A percentile compares a stretch with the other conserved stretches of the same genome.
Evolutionary conservation across 371 early-diverging fungal genomes (phyloP).

Genomic region (Lichtheimia corymbifera): DNA sequence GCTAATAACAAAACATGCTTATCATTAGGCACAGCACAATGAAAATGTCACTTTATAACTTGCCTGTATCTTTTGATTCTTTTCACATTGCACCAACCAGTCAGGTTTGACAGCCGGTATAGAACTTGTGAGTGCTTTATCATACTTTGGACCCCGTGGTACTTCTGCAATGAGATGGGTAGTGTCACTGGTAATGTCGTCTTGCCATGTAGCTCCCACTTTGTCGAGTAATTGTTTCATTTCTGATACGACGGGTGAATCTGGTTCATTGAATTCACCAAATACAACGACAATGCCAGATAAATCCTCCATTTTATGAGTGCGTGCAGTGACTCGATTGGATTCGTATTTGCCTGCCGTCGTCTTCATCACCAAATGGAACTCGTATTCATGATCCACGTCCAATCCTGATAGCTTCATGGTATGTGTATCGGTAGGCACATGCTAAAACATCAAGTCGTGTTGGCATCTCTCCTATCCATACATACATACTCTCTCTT

Average conservation of each 20-base stretch:
- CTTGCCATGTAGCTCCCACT: conserved; percentile 88
- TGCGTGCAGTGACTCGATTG: conserved; percentile 75
- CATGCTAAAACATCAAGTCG: conserved; percentile 23
- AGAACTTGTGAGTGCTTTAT: conserved; percentile 82
- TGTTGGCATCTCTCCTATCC: no score
- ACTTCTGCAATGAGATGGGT: conserved; percentile 90
- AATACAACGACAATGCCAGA: conserved; percentile 93
- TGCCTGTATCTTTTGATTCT: conserved; percentile 86
- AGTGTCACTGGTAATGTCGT: conserved; percentile 82
- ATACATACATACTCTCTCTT: no score
- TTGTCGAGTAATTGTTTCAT: conserved; percentile 78
- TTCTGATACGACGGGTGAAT: conserved; percentile 57
- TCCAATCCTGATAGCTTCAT: conserved; percentile 88
- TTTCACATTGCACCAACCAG: conserved; percentile 91
- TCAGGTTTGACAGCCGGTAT: conserved; percentile 93
- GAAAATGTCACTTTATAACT: conserved; percentile 16
- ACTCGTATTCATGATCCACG: conserved; percentile 85
- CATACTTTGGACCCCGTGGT: conserved; percentile 83
- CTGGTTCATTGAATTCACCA: conserved; percentile 78
- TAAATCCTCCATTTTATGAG: conserved; percentile 91
- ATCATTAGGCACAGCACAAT: no score
- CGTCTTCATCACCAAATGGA: conserved; percentile 85
- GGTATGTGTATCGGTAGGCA: conserved; percentile 61
- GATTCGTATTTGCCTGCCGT: conserved; percentile 84
- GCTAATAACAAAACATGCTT: conserved; percentile 17